Conservation (phyloP, 1,139 yeast species). For the Starmera stellimalicola region DNA sequence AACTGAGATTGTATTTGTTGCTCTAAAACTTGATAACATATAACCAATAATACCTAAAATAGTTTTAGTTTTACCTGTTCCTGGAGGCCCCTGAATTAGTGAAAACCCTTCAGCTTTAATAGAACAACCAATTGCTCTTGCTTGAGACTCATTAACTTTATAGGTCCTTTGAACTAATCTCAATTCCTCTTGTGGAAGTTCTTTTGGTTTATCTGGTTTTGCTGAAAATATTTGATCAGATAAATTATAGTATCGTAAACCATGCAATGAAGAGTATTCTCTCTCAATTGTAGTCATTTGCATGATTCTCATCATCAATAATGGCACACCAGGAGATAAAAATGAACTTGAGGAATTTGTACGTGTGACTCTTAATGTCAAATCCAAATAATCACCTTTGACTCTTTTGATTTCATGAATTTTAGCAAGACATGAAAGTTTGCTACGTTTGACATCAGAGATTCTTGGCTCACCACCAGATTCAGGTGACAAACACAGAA, state of each 20-base stretch:
- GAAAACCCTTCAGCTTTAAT: slow-evolving; percentile 67
- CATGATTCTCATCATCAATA: slow-evolving; percentile 65
- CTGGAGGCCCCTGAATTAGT: slow-evolving; percentile 95
- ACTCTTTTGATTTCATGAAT: slow-evolving; percentile 62
- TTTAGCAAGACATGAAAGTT: slow-evolving; percentile 59
- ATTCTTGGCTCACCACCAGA: slow-evolving; percentile 14
- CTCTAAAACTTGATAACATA: slow-evolving; percentile 38
- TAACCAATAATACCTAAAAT: slow-evolving; percentile 87
- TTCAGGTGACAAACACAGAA: slow-evolving; percentile 43
- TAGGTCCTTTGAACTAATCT: slow-evolving; percentile 35
- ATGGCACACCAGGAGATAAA: slow-evolving; percentile 52
- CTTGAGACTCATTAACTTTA: slow-evolving; percentile 79
- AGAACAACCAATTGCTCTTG: slow-evolving; percentile 75
- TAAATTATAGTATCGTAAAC: slow-evolving; percentile 73
- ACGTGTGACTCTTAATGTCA: slow-evolving; percentile 59
- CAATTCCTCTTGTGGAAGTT: slow-evolving; percentile 29
- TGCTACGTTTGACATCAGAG: slow-evolving; percentile 20
- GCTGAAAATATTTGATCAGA: slow-evolving; percentile 57
- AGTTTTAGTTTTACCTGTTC: slow-evolving; percentile 97
- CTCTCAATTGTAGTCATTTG: slow-evolving; percentile 90
- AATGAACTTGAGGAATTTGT: slow-evolving; percentile 29
- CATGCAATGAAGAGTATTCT: slow-evolving; percentile 78
- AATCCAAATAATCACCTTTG: slow-evolving; percentile 56
- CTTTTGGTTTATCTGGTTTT: slow-evolving; percentile 38
- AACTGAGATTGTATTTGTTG: slow-evolving; percentile 17